Evolutionary conservation across 345 rosid species (phyloP), one percentile per base, ranked within the genome.

Genomic region (Euphorbia pulcherrima): DNA sequence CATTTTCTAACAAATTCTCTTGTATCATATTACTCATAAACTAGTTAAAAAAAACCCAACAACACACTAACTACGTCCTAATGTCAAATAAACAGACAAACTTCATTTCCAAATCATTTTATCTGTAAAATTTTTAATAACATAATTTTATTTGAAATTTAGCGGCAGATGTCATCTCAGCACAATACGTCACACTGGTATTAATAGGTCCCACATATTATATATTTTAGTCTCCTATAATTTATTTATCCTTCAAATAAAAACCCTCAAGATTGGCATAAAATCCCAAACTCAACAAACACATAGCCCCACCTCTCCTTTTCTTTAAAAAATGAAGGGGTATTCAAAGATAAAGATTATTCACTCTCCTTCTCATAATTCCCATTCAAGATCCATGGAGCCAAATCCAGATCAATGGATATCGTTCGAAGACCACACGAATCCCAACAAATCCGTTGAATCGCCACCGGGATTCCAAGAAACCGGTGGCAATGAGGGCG

Each of bases 271-370:
- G 37, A 33, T 33, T 2, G 37, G 37, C 37, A 33, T n/a, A n/a
- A 33, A 33, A 33, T 33, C 37, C 37, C 37, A 2, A 33, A 33
- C 37, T 33, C 37, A 33, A 33, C 7, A 33, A 33, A 33, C 37
- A 2, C 7, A 33, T 33, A 33, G 37, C 37, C 37, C 37, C 37
- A 26, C 30, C 68, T 55, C 72, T 5, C 33, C 17, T 58, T 21
- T 33, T 59, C 14, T 2, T 59, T 59, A 24, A 65, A 44, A 63
- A 53, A 85, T 82, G 85, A 79, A 65, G 35, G 69, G 78, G 21
- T 78, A 85, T 50, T 72, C 84, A 72, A 87, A 76, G 80, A 79
- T 87, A 72, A 77, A 60, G 46, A 46, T 35, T 17, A 30, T 60
- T 9, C 53, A 55, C 55, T n/a, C 56, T 48, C 23, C 60, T 57